These are phyloP conservation scores for Clarireedia paspali DNA, from an alignment of 2,329 filamentous ascomycete genomes.

Conservation along the genomic window DNA sequence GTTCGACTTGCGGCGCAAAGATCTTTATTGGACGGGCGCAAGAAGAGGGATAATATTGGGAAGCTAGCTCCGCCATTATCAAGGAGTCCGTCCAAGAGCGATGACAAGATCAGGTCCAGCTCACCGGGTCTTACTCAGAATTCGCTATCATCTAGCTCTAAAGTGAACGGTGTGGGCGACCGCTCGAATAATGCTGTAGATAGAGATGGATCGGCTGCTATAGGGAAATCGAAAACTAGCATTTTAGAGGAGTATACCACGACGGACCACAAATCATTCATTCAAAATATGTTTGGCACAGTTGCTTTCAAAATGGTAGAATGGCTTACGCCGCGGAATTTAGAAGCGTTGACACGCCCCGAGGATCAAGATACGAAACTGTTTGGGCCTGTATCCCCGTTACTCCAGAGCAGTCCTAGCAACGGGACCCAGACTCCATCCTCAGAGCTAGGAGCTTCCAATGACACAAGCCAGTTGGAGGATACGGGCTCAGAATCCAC, in stretches of 20 bases:
- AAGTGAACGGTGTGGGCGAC: background rate
- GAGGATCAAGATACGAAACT: background rate
- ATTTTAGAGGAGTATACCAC: constrained; percentile 24
- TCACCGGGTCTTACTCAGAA: background rate
- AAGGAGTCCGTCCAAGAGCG: background rate
- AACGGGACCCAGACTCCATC: background rate
- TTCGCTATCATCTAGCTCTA: background rate
- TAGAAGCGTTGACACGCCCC: constrained; percentile 17
- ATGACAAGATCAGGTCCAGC: background rate
- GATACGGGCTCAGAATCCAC: background rate
- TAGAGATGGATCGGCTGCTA: background rate
- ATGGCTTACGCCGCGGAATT: constrained; percentile 53
- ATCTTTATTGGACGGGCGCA: background rate
- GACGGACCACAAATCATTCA: constrained; percentile 54
- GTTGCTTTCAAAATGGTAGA: constrained; percentile 63
- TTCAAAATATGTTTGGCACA: constrained; percentile 58
- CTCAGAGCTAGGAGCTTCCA: background rate
- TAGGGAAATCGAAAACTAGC: background rate
- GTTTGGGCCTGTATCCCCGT: background rate
- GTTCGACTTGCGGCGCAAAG: background rate
- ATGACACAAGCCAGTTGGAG: background rate
- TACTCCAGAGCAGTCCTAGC: background rate
- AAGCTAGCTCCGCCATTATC: background rate
- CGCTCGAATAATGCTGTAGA: background rate
- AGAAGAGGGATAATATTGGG: constrained; percentile 2